Evolutionary conservation across 116 monocot genomes (phyloP).

Genomic region (Zostera marina): DNA sequence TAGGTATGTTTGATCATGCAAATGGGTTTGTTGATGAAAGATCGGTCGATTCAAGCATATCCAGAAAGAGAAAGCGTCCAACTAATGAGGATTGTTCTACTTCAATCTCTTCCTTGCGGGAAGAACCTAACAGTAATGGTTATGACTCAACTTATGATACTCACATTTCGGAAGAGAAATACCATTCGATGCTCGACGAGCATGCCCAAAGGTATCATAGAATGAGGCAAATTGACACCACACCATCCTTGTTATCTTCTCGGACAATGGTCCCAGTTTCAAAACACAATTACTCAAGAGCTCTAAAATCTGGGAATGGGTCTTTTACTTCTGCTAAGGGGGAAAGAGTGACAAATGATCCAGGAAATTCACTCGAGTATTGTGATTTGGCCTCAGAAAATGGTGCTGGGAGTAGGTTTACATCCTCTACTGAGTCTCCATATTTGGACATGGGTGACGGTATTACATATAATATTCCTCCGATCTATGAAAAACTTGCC

Average conservation of each 20-base stretch:
- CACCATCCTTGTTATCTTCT: slow-evolving; percentile 12
- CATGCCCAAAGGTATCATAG: slow-evolving; percentile 65
- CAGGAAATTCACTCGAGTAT: slow-evolving; percentile 30
- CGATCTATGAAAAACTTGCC: slow-evolving; percentile 68
- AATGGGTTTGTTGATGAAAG: slow-evolving; percentile 30
- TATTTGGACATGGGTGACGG: slow-evolving; percentile 89
- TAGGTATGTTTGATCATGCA: slow-evolving; percentile 26
- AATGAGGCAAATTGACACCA: slow-evolving; percentile 28
- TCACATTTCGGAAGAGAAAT: slow-evolving; percentile 63
- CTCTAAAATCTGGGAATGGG: slow-evolving; percentile 19
- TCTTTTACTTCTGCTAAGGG: slow-evolving; percentile 27
- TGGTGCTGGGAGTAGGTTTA: slow-evolving; percentile 23
- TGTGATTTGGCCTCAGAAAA: slow-evolving; percentile 29
- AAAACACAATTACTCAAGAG: slow-evolving; percentile 23
- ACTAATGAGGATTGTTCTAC: slow-evolving; percentile 22
- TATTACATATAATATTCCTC: slow-evolving; percentile 62
- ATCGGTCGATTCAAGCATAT: slow-evolving; percentile 11
- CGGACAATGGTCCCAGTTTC: slow-evolving; percentile 12
- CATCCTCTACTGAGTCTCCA: slow-evolving; percentile 34
- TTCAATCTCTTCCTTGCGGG: slow-evolving; percentile 26
- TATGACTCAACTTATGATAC: slow-evolving; percentile 32
- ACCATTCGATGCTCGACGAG: slow-evolving; percentile 84
- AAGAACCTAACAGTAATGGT: slow-evolving; percentile 35
- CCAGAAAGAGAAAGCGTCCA: slow-evolving; percentile 30
- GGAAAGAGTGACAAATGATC: slow-evolving; percentile 14